Evolutionary conservation across 257 asterid genomes (phyloP).

Genomic region (Solanum virginianum): DNA sequence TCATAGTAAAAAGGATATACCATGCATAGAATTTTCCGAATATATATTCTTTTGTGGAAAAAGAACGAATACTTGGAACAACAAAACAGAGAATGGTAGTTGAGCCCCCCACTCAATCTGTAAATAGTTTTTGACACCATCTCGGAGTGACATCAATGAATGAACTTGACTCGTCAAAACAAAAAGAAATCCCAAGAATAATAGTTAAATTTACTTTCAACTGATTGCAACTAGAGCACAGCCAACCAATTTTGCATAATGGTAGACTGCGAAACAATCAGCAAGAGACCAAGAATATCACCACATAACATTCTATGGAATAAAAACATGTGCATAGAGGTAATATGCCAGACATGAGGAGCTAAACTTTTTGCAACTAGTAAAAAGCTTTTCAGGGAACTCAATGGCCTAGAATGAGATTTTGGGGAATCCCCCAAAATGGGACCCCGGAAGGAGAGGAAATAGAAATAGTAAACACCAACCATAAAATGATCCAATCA

Average conservation of each 20-base stretch:
- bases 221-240: neutral
- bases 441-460: neutral
- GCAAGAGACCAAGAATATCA: neutral
- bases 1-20: neutral
- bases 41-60: neutral
- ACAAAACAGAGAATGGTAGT: neutral
- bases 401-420: neutral
- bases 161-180: neutral
- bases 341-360: neutral
- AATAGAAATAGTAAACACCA: neutral
- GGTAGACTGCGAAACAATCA: neutral
- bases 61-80: neutral
- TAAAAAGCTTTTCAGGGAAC: neutral
- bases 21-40: neutral
- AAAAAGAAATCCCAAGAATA: neutral
- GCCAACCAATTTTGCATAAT: neutral
- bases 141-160: neutral
- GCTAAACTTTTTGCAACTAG: neutral
- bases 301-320: neutral
- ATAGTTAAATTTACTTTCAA: neutral
- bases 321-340: neutral
- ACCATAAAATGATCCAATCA: neutral
- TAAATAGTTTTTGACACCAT: neutral
- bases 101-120: neutral
- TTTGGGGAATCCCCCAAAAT: neutral